A percentile compares a stretch with the other conserved stretches of the same genome.
Conservation (phyloP, 192 early-diverging fungal genomes). For the Entophlyctis luteolus region DNA sequence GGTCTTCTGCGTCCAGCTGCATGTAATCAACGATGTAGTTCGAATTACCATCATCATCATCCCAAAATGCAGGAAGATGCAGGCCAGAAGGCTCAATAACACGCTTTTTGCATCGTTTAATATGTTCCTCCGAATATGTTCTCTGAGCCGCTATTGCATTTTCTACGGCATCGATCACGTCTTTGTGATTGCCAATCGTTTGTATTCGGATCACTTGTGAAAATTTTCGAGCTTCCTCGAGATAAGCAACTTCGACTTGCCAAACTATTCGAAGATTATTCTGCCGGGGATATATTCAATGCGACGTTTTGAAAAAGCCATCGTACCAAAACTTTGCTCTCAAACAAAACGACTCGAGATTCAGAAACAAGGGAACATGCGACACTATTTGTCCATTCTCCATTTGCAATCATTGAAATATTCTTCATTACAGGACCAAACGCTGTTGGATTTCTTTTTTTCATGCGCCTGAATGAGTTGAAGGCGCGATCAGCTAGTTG, state of each 20-base stretch:
- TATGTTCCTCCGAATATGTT: constrained; percentile 1
- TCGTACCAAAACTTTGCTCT: constrained; percentile 19
- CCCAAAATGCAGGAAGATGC: not conserved
- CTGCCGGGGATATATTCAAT: not conserved
- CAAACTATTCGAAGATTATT: constrained; percentile 28
- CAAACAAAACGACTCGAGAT: constrained; percentile 6
- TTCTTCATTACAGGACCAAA: constrained; percentile 21
- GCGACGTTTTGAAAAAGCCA: not conserved
- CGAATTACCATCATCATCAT: constrained; percentile 2
- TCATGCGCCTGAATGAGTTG: not conserved
- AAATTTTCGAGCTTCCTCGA: not conserved
- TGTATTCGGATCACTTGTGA: constrained; percentile 28
- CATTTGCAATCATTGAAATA: constrained; percentile 16
- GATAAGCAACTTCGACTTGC: constrained; percentile 30
- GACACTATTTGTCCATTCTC: constrained; percentile 13
- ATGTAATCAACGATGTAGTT: not conserved
- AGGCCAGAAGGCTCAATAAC: not conserved
- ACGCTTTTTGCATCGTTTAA: not conserved
- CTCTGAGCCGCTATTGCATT: constrained; percentile 6
- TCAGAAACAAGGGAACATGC: constrained; percentile 8
- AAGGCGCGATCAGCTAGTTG: constrained; percentile 10
- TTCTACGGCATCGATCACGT: constrained; percentile 4
- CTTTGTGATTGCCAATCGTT: constrained; percentile 13
- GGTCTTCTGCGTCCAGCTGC: not conserved
- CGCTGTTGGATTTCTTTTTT: not conserved